Evolutionary conservation across 148 eudicot species (phyloP).

Genomic region (Pouteria glomerata): DNA sequence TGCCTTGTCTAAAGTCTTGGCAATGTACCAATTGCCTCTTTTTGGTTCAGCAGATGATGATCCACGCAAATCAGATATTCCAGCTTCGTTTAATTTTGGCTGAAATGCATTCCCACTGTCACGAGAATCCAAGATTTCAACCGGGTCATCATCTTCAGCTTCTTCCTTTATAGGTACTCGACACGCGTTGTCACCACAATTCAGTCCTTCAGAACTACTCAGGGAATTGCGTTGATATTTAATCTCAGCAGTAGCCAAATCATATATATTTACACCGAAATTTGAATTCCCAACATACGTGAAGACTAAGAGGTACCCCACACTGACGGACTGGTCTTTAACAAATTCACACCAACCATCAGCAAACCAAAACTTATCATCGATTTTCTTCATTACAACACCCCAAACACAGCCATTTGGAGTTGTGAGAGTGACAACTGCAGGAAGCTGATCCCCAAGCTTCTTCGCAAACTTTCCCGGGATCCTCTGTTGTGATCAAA

Average conservation of each 20-base stretch:
- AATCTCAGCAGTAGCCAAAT: constrained; percentile 35
- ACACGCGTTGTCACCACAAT: not conserved
- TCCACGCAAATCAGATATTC: not conserved
- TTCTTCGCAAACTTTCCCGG: constrained; percentile 13
- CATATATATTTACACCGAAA: constrained; percentile 37
- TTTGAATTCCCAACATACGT: constrained; percentile 31
- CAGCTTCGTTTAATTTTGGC: not conserved
- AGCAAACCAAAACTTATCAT: constrained; percentile 25
- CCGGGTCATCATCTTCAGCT: constrained; percentile 11
- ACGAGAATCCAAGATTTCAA: not conserved
- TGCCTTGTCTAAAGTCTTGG: not conserved
- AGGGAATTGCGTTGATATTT: constrained; percentile 16
- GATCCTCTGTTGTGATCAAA: constrained; percentile 7
- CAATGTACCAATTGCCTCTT: not conserved
- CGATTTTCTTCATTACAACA: constrained; percentile 26
- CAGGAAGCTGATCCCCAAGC: constrained; percentile 22
- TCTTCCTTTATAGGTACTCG: constrained; percentile 7
- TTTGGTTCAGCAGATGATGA: not conserved
- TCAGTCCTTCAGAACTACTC: not conserved
- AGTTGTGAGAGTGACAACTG: constrained; percentile 21
- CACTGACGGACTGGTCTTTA: constrained; percentile 25
- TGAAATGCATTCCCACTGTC: not conserved
- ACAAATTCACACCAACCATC: constrained; percentile 42
- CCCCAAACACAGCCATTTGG: constrained; percentile 36
- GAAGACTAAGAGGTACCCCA: constrained; percentile 37